A percentile compares a stretch with the other conserved stretches of the same genome.
Evolutionary conservation across 495 filamentous ascomycete genomes (phyloP).

Genomic region (Daldinia childiae): DNA sequence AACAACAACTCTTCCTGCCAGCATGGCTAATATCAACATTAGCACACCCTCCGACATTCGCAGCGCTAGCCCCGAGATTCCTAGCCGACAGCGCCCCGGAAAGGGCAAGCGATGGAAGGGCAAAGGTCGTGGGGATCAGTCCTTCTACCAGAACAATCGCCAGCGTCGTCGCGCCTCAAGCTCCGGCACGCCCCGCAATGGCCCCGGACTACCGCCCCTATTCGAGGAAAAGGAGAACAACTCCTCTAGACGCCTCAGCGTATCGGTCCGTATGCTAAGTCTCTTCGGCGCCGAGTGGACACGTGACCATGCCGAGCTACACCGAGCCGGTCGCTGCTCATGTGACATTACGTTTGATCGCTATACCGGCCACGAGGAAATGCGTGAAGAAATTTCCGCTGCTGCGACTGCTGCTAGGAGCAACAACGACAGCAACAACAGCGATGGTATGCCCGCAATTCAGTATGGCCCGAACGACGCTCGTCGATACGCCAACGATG

Average conservation of each 20-base stretch:
- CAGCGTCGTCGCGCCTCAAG: not conserved
- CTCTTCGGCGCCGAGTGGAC: conserved; percentile 56
- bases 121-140: not conserved
- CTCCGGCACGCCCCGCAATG: not conserved
- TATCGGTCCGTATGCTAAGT: conserved; percentile 47
- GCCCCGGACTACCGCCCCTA: conserved; percentile 36
- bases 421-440: not conserved
- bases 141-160: not conserved
- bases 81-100: not conserved
- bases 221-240: conserved; percentile 35
- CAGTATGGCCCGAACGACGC: not conserved
- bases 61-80: not conserved
- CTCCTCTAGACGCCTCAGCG: conserved; percentile 16
- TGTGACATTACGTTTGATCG: conserved; percentile 46
- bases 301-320: conserved; percentile 49
- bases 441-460: not conserved
- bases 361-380: conserved; percentile 24
- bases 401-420: not conserved
- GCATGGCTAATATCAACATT: not conserved
- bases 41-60: not conserved
- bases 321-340: conserved; percentile 45
- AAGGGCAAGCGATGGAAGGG: not conserved
- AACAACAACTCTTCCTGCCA: not conserved
- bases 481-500: not conserved
- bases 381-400: not conserved